Conservation (phyloP, 2,329 filamentous ascomycete species). For the Falciphora oryzae region DNA sequence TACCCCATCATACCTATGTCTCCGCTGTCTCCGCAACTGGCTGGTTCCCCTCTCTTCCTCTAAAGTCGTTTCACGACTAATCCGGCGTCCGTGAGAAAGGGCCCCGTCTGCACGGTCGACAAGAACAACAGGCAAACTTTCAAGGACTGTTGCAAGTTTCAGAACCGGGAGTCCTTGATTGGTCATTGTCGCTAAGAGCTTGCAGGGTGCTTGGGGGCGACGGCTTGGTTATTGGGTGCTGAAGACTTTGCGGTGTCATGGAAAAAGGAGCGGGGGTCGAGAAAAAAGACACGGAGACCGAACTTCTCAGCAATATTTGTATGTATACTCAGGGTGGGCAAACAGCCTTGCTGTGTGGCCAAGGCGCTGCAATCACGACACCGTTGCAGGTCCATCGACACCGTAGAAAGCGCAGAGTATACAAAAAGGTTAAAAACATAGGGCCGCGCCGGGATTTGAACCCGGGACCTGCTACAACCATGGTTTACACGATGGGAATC, state of each 20-base stretch:
- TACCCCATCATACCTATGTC: background rate
- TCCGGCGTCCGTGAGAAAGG: background rate
- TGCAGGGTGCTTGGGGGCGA: background rate
- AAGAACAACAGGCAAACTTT: slow-evolving; percentile 13
- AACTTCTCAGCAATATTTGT: too few species aligned
- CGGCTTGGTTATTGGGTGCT: background rate
- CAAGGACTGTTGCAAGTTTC: slow-evolving; percentile 15
- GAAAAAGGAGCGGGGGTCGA: too few species aligned
- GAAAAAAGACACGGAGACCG: too few species aligned
- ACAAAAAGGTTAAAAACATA: background rate
- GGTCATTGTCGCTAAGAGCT: slow-evolving; percentile 12
- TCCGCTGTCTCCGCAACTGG: background rate
- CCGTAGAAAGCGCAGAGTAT: too few species aligned
- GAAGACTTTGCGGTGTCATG: background rate
- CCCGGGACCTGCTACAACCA: background rate
- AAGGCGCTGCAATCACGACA: too few species aligned
- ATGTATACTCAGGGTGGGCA: too few species aligned
- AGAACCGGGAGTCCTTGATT: slow-evolving; percentile 12
- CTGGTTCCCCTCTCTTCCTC: background rate
- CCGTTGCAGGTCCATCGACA: too few species aligned
- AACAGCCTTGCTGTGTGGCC: too few species aligned
- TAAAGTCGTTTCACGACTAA: background rate
- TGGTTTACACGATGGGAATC: background rate
- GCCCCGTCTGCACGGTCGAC: slow-evolving; percentile 8
- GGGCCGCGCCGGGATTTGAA: background rate